These are phyloP conservation scores for Alloteropsis angusta DNA, from an alignment of 202 grass and related monocot species.

Conservation along the genomic window DNA sequence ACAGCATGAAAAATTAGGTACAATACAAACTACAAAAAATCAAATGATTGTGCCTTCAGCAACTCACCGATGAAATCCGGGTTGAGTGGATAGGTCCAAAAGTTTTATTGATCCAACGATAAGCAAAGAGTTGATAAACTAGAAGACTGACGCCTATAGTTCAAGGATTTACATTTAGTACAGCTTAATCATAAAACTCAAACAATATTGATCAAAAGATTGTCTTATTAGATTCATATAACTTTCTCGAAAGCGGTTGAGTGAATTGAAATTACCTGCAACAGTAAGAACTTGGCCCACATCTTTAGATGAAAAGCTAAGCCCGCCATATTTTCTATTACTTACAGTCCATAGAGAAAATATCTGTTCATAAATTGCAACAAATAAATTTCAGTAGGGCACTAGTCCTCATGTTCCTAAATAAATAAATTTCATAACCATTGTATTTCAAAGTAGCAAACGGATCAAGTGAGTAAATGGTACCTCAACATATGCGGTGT, in stretches of 20 bases:
- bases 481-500: slow-evolving; percentile 56
- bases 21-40: background rate
- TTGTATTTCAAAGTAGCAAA: background rate
- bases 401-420: background rate
- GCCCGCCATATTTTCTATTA: slow-evolving; percentile 42
- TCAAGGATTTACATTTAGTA: background rate
- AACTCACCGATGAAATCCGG: slow-evolving; percentile 43
- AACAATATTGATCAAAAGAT: background rate
- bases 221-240: background rate
- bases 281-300: slow-evolving; percentile 50
- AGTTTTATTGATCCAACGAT: slow-evolving; percentile 34
- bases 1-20: too few relatives aligned
- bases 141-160: slow-evolving; percentile 53
- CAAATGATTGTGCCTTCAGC: background rate
- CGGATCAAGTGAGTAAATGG: background rate
- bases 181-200: background rate
- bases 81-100: slow-evolving; percentile 43
- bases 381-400: background rate
- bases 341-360: slow-evolving; percentile 77
- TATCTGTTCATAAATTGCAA: slow-evolving; percentile 40
- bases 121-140: slow-evolving; percentile 55
- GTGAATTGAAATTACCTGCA: slow-evolving; percentile 27
- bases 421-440: background rate
- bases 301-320: slow-evolving; percentile 57
- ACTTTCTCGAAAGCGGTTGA: background rate